Conservation (phyloP, 805 yeast species). For the Jamesozyma spencerorum region DNA sequence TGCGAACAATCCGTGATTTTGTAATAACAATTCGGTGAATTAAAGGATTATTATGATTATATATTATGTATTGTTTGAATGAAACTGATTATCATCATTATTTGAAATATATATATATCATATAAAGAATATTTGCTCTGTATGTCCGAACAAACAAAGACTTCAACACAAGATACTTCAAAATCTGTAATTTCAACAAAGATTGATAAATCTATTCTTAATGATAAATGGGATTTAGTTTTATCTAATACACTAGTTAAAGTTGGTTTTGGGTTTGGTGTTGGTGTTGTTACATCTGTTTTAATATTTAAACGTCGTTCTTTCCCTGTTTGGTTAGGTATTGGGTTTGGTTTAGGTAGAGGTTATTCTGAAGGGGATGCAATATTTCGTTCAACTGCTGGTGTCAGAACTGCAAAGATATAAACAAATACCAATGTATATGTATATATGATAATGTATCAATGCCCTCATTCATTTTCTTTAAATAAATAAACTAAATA, state of each 20-base stretch:
- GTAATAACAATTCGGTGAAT: no score
- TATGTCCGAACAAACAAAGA: slow-evolving; percentile 17
- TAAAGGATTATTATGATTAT: no score
- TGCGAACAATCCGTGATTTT: no score
- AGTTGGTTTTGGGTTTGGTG: slow-evolving; percentile 93
- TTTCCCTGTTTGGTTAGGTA: slow-evolving; percentile 95
- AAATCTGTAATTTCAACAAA: not conserved
- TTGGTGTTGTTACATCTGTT: slow-evolving; percentile 88
- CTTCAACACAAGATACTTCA: not conserved
- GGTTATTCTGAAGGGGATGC: slow-evolving; percentile 98
- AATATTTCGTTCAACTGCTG: slow-evolving; percentile 77
- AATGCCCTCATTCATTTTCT: not conserved
- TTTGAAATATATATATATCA: no score
- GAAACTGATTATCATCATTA: no score
- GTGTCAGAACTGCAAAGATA: slow-evolving; percentile 65
- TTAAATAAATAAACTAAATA: no score
- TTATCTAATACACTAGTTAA: slow-evolving; percentile 89
- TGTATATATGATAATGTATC: not conserved
- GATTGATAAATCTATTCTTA: slow-evolving; percentile 49
- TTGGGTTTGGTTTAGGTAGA: slow-evolving; percentile 96
- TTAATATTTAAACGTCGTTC: slow-evolving; percentile 86
- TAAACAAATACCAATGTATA: slow-evolving; percentile 23
- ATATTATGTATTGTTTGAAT: no score
- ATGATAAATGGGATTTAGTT: slow-evolving; percentile 89
- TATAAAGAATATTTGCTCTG: no score